Evolutionary conservation across 2,329 filamentous ascomycete species (phyloP).

Genomic region (Ascochyta koolunga): DNA sequence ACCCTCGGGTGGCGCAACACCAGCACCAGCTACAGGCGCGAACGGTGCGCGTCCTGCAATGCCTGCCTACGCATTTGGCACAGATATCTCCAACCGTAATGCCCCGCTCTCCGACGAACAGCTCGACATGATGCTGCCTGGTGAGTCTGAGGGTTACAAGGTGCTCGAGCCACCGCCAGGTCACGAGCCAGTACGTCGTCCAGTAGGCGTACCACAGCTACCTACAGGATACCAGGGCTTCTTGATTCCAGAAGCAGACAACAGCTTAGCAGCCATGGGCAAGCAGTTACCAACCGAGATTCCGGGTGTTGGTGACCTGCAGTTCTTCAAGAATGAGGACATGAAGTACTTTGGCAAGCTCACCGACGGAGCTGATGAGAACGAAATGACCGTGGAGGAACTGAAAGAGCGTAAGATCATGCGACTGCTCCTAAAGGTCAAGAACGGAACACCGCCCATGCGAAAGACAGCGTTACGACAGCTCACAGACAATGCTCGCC

Average conservation of each 20-base stretch:
- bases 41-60: slow-evolving; percentile 30
- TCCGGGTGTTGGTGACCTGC: slow-evolving; percentile 90
- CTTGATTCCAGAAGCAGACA: slow-evolving; percentile 96
- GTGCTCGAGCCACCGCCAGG: slow-evolving; percentile 88
- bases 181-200: slow-evolving; percentile 80
- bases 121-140: slow-evolving; percentile 86
- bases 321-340: slow-evolving; percentile 98
- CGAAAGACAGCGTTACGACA: slow-evolving; percentile 96
- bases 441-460: slow-evolving; percentile 99
- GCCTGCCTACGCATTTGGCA: slow-evolving; percentile 72
- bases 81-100: slow-evolving; percentile 80
- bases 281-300: slow-evolving; percentile 96
- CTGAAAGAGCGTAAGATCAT: slow-evolving; percentile 99
- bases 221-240: slow-evolving; percentile 75
- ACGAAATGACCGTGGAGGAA: slow-evolving; percentile 88
- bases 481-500: slow-evolving; percentile 94
- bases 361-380: slow-evolving; percentile 92
- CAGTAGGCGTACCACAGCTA: slow-evolving; percentile 77
- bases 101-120: slow-evolving; percentile 90
- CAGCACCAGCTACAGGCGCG: slow-evolving; percentile 26
- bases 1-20: slow-evolving; percentile 28
- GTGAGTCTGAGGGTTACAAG: slow-evolving; percentile 89
- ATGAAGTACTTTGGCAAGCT: slow-evolving; percentile 99
- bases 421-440: slow-evolving; percentile 94
- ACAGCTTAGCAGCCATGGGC: slow-evolving; percentile 73